These are phyloP conservation scores for Geoglossum glabrum DNA, from an alignment of 495 filamentous ascomycete species.

Conservation along the genomic window DNA sequence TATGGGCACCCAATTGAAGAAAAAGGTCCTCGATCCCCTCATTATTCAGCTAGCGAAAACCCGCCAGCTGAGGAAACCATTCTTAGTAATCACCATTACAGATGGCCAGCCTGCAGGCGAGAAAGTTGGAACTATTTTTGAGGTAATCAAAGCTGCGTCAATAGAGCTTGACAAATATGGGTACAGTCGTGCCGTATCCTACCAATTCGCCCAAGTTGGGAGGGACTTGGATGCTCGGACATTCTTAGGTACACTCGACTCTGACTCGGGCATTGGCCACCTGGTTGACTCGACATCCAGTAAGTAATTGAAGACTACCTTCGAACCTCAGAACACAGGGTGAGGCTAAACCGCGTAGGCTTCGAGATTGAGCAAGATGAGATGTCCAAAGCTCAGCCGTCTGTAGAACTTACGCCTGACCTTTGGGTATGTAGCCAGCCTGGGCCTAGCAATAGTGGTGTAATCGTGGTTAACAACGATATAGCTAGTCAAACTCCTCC, in stretches of 20 bases:
- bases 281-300: conserved; percentile 57
- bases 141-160: conserved; percentile 29
- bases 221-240: conserved; percentile 44
- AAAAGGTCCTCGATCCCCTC: conserved; percentile 42
- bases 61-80: conserved; percentile 36
- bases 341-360: conserved; percentile 9
- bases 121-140: conserved; percentile 29
- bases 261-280: conserved; percentile 37
- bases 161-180: conserved; percentile 16
- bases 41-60: conserved; percentile 29
- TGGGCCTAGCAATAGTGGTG: background rate
- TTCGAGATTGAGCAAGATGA: conserved; percentile 34
- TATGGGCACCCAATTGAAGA: conserved; percentile 37
- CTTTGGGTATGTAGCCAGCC: conserved; percentile 31
- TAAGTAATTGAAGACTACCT: conserved; percentile 21
- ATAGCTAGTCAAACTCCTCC: conserved; percentile 45
- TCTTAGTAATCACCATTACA: conserved; percentile 51
- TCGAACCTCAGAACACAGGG: background rate
- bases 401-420: conserved; percentile 39
- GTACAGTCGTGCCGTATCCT: conserved; percentile 27
- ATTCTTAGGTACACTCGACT: conserved; percentile 41
- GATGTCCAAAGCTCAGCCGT: conserved; percentile 33
- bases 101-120: conserved; percentile 44
- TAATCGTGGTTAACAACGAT: background rate
- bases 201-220: conserved; percentile 59